phyloP scores from a whole-genome alignment of 2,329 filamentous ascomycete genomes.

The Chaetomium olivaceum region DNA sequence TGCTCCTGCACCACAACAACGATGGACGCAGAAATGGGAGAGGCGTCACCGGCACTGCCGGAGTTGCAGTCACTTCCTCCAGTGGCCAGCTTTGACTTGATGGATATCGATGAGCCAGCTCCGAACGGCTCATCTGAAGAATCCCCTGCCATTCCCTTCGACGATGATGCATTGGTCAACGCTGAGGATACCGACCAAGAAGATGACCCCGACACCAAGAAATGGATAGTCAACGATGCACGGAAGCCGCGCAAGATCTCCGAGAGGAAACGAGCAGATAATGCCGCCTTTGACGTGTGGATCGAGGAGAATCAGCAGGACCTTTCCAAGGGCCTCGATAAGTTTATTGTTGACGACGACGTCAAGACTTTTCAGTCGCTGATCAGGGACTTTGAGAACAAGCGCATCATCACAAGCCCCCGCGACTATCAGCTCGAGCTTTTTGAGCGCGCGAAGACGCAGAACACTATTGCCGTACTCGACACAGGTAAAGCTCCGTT shows the following conservation, averaged over 20 bases:
- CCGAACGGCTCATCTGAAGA: background rate
- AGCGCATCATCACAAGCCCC: conserved; percentile 70
- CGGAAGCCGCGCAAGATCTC: conserved; percentile 43
- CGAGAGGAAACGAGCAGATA: conserved; percentile 52
- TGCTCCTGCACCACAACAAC: background rate
- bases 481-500: conserved; percentile 65
- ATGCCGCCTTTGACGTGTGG: conserved; percentile 51
- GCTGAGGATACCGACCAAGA: conserved; percentile 15
- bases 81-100: background rate
- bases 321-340: conserved; percentile 39
- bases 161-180: background rate
- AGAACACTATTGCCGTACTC: conserved; percentile 89
- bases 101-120: conserved; percentile 12
- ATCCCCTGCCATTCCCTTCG: background rate
- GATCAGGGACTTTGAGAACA: conserved; percentile 41
- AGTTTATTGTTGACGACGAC: conserved; percentile 32
- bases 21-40: conserved; percentile 5
- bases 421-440: conserved; percentile 91
- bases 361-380: conserved; percentile 40
- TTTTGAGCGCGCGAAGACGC: conserved; percentile 79
- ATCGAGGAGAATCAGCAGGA: conserved; percentile 41
- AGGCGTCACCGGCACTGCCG: background rate
- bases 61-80: background rate
- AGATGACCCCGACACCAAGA: conserved; percentile 34
- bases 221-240: conserved; percentile 34